Base-by-base conservation (phyloP, 495 filamentous ascomycete genomes). In the Hapsidospora chrysogenum region DNA sequence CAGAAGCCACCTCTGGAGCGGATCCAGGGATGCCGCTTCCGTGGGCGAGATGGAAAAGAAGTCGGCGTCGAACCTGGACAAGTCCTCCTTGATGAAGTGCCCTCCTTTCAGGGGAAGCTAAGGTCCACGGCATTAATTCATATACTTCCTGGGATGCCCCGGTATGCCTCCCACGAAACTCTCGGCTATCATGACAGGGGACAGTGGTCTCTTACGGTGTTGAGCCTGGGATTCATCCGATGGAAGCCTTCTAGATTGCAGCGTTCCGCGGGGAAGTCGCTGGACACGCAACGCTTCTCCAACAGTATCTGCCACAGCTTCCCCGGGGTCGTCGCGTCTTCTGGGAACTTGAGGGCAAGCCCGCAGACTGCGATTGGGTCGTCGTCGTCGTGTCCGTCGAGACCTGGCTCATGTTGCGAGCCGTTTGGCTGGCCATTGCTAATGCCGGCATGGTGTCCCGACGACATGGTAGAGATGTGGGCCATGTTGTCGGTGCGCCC, bases 21-120 rank as follows among this genome's bases (percentile, higher is more conserved):
- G 52, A 31, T 58, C 54, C 8, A 50, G 34, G 0, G 35, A 34
- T 22, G 40, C 40, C 0, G 45, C 51, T 40, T 64, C 58, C 6
- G 43, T 41, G 0, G 44, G 43, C 1, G 49, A 39, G 20, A 54
- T 45, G 13, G 41, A 42, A 37, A 62, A 64, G 43, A 65, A 65
- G 0, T 47, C 33, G 6, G 58, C 51, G 41, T 68, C 62, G 20
- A 66, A 64, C 0, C 39, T 11, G 3, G 36, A 45, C 0, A 62
- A 15, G 38, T 66, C 60, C 10, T 61, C 49, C 6, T 52, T 31
- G 2, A 64, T 41, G 23, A 62, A 61, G 33, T 60, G 54, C 4
- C 46, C 59, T 8, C 59, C 57, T n/a, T 42, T 46, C 13, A 42
- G 47, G 29, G 50, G 44, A 28, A 26, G 38, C 44, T 50, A 33